These are phyloP conservation scores for Ophiostoma triangulosporum DNA, from an alignment of 2,329 filamentous ascomycete species.

Conservation along the genomic window DNA sequence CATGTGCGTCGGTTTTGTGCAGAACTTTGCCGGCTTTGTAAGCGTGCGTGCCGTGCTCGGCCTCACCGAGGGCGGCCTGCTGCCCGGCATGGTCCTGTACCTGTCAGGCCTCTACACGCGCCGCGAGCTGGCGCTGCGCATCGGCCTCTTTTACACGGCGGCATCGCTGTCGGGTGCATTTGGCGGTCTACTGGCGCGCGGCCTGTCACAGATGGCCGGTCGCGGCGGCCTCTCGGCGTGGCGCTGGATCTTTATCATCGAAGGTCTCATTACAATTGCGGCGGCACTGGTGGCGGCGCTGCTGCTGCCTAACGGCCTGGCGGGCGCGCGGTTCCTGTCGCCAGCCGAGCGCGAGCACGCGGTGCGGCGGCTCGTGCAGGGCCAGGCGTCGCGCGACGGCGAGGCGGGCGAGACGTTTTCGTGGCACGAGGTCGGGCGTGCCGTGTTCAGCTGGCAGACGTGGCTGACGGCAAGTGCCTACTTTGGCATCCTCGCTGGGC, in stretches of 20 bases:
- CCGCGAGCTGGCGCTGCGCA: constrained; percentile 45
- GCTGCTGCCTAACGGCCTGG: constrained; percentile 41
- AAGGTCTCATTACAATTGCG: constrained; percentile 43
- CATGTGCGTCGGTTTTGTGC: constrained; percentile 42
- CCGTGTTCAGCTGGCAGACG: constrained; percentile 44
- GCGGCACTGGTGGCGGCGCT: constrained; percentile 38
- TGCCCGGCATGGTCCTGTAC: constrained; percentile 53
- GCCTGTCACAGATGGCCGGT: constrained; percentile 44
- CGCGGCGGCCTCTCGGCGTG: constrained; percentile 40
- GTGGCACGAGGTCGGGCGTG: constrained; percentile 50
- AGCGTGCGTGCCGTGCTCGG: constrained; percentile 49
- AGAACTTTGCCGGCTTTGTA: constrained; percentile 41
- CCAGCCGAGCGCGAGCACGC: constrained; percentile 37
- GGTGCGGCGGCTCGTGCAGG: constrained; percentile 25
- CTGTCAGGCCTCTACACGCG: constrained; percentile 48
- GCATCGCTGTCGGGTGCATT: constrained; percentile 53
- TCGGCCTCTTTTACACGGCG: constrained; percentile 55
- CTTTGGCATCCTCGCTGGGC: constrained; percentile 42
- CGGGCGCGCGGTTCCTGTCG: constrained; percentile 39
- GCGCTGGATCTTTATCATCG: constrained; percentile 51
- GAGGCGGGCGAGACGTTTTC: constrained; percentile 32
- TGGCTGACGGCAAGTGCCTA: constrained; percentile 52
- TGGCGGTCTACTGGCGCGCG: constrained; percentile 47
- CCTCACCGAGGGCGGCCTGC: constrained; percentile 47
- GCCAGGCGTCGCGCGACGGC: background rate